Conservation (phyloP, 352 stramenopile species). For the Globisporangium canariense region DNA sequence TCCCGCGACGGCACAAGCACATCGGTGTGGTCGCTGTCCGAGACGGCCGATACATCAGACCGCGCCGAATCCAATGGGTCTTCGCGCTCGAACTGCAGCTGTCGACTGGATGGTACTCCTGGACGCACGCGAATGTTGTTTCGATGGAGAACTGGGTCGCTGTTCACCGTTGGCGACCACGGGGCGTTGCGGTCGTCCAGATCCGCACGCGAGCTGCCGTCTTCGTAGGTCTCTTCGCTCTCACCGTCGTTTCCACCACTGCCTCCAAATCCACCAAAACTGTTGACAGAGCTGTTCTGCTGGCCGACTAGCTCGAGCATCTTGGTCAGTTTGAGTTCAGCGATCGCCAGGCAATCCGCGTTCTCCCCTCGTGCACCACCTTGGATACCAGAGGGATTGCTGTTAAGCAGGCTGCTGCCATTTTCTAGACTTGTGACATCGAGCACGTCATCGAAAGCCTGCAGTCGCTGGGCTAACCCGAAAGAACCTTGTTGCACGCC, state of each 20-base stretch:
- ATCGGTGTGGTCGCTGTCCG: slow-evolving; percentile 40
- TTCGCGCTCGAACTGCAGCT: slow-evolving; percentile 24
- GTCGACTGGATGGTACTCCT: neutral
- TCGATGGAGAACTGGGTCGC: slow-evolving; percentile 61
- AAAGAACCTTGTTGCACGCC: slow-evolving; percentile 73
- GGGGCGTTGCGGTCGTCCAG: slow-evolving; percentile 49
- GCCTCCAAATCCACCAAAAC: slow-evolving; percentile 45
- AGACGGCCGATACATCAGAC: slow-evolving; percentile 38
- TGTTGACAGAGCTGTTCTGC: slow-evolving; percentile 53
- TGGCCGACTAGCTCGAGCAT: slow-evolving; percentile 78
- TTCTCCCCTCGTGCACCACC: slow-evolving; percentile 32
- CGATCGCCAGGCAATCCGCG: slow-evolving; percentile 48
- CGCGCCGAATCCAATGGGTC: slow-evolving; percentile 48
- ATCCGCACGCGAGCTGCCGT: slow-evolving; percentile 30
- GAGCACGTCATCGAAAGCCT: slow-evolving; percentile 70
- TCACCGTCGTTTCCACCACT: slow-evolving; percentile 15
- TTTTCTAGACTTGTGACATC: slow-evolving; percentile 22
- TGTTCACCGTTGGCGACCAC: slow-evolving; percentile 71
- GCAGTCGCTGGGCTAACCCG: slow-evolving; percentile 56
- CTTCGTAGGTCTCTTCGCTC: slow-evolving; percentile 27
- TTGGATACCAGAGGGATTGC: neutral
- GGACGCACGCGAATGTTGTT: slow-evolving; percentile 77
- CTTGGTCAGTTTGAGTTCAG: slow-evolving; percentile 75
- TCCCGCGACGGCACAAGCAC: slow-evolving; percentile 68
- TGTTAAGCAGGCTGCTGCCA: neutral